Conservation (phyloP, 495 filamentous ascomycete species). For the Friedmanniomyces endolithicus region DNA sequence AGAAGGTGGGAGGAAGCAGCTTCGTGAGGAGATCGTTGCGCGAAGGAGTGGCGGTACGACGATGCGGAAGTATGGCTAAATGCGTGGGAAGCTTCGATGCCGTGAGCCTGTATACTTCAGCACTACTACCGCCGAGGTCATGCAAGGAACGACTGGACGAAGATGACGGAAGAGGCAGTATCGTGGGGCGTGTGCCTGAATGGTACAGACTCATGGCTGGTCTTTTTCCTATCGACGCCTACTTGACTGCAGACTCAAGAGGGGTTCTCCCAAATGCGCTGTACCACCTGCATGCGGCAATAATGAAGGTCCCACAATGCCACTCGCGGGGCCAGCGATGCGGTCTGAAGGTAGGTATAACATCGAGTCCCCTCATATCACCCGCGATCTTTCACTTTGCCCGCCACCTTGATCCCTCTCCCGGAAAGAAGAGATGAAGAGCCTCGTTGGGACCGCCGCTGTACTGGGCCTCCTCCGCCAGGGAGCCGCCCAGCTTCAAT, state of each 20-base stretch:
- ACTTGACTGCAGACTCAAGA: too few species aligned
- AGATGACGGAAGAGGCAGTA: too few species aligned
- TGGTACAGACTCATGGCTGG: too few species aligned
- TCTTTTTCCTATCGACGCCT: too few species aligned
- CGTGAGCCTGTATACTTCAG: too few species aligned
- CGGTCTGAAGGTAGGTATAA: neutral
- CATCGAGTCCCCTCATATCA: neutral
- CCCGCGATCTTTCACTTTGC: neutral
- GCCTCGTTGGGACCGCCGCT: neutral
- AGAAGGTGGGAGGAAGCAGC: neutral
- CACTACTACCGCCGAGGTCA: too few species aligned
- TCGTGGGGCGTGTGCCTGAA: too few species aligned
- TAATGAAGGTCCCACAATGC: too few species aligned
- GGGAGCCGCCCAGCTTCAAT: neutral
- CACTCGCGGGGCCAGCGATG: too few species aligned
- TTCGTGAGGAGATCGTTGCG: neutral
- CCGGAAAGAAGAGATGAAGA: neutral
- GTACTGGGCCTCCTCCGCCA: neutral
- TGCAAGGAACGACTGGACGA: too few species aligned
- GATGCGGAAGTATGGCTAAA: neutral
- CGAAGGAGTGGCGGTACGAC: neutral
- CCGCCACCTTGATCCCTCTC: neutral
- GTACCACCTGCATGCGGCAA: too few species aligned
- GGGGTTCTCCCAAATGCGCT: too few species aligned
- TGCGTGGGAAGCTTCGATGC: neutral